Evolutionary conservation across 371 early-diverging fungal genomes (phyloP), one percentile per base, ranked within the genome.

Genomic region (Fennellomyces sp.): DNA sequence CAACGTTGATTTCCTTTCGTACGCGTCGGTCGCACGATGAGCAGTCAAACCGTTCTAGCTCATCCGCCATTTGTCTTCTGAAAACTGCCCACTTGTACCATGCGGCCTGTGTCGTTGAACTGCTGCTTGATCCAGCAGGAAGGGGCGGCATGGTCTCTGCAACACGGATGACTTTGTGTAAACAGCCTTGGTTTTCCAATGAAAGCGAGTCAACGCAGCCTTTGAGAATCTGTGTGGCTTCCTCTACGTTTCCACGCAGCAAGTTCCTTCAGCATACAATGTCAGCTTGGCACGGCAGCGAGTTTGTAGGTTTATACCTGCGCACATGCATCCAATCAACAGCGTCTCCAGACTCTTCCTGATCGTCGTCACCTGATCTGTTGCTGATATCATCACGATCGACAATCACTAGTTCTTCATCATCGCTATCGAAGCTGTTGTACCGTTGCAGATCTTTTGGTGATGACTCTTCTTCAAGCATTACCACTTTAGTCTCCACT

Each of bases 151-250:
- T 45, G 12, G 45, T 4, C n/a, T 45, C 45, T 5, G 45, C 45
- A 45, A 45, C 23, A 11, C 23, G 10, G n/a, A 45, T 45, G 5
- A 45, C 21, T 11, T 25, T 19, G 5, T n/a, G 17, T 23, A 45
- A 45, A 23, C 45, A 45, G 10, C 45, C 45, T 45, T 23, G 45
- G 23, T 45, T 45, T 1, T 45, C 45, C 19, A 12, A 4, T 7
- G 45, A 45, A 21, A 45, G 21, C 23, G 45, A 23, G n/a, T 45
- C 25, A 0, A 45, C 10, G 15, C 48, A 36, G 4, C 25, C 7
- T 56, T 65, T 26, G 8, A 66, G 54, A 8, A 58, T n/a, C 13
- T 61, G 29, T 2, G 52, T 28, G 8, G 59, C 66, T 41, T 62
- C 60, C 31, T 42, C 6, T 15, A 61, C 25, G 29, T 61, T 61